Percentiles rank a stretch among this genome's conserved stretches.
Conservation (phyloP, 176 grass and related monocot species). For the Urochloa ruziziensis region DNA sequence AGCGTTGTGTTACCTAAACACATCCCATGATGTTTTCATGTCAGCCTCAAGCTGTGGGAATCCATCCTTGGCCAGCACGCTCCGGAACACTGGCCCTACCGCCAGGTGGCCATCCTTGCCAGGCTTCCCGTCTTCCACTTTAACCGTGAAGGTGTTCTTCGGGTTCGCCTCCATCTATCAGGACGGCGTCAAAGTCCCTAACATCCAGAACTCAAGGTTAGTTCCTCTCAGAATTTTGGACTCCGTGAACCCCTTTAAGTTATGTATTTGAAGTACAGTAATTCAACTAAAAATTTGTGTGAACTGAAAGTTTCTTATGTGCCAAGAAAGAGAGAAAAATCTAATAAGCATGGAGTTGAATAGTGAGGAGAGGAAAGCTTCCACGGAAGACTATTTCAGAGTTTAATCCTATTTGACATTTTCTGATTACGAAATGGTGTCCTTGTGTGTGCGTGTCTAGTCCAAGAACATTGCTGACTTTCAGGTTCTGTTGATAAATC, state of each 20-base stretch:
- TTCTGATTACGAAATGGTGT: background rate
- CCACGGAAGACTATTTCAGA: background rate
- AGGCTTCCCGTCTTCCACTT: slow-evolving; percentile 65
- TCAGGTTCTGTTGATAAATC: slow-evolving; percentile 14
- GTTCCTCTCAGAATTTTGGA: background rate
- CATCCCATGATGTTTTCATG: slow-evolving; percentile 92
- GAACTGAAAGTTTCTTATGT: background rate
- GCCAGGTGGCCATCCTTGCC: slow-evolving; percentile 68
- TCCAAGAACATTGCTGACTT: background rate
- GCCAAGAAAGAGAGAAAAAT: background rate
- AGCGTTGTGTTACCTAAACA: slow-evolving; percentile 71
- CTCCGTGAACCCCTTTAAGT: background rate
- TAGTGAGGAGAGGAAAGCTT: background rate
- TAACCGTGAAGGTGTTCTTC: slow-evolving; percentile 53
- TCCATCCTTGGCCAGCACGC: slow-evolving; percentile 66
- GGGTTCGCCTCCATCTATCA: slow-evolving; percentile 41
- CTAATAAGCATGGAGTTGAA: background rate
- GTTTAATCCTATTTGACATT: background rate
- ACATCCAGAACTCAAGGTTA: slow-evolving; percentile 21
- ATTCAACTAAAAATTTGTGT: background rate
- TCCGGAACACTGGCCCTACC: slow-evolving; percentile 78
- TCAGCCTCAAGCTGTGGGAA: slow-evolving; percentile 54
- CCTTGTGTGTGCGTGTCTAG: background rate
- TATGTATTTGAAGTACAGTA: background rate
- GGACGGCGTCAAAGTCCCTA: background rate